Evolutionary conservation across 176 grass and related monocot species (phyloP).

Genomic region (Zizania latifolia): DNA sequence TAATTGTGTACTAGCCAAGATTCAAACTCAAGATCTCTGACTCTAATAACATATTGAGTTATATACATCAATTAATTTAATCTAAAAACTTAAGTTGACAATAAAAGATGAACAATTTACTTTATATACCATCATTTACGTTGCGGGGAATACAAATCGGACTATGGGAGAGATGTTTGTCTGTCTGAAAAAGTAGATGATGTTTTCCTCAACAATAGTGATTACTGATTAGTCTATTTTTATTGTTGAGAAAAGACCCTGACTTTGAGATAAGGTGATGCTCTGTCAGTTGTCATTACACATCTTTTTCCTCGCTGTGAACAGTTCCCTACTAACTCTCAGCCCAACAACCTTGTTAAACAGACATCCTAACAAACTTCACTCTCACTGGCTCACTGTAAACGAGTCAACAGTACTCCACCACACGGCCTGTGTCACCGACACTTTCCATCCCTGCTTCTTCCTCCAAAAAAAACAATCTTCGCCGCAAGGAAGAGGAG

Average conservation of each 20-base stretch:
- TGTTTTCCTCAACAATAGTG: background rate
- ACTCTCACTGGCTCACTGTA: background rate
- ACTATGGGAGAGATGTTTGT: too few relatives aligned
- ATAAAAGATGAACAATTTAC: too few relatives aligned
- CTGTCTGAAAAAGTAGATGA: too few relatives aligned
- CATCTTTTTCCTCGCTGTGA: background rate
- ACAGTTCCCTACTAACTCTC: background rate
- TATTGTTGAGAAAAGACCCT: background rate
- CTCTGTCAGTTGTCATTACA: background rate
- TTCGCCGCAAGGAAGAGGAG: background rate
- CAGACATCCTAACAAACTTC: slow-evolving; percentile 2
- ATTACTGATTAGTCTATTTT: background rate
- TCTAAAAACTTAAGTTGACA: too few relatives aligned
- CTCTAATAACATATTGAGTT: too few relatives aligned
- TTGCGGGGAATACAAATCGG: too few relatives aligned
- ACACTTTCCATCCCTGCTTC: slow-evolving; percentile 3
- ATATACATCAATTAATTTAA: too few relatives aligned
- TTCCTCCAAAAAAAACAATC: background rate
- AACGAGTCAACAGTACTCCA: slow-evolving; percentile 26
- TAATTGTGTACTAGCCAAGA: too few relatives aligned
- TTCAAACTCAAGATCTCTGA: too few relatives aligned
- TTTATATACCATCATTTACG: too few relatives aligned
- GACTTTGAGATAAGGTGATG: background rate
- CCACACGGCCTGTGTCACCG: background rate
- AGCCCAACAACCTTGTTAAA: slow-evolving; percentile 3